A percentile compares a stretch with the other conserved stretches of the same genome.
These are phyloP conservation scores for Brassica juncea DNA, from an alignment of 345 rosid genomes.

Conservation along the genomic window DNA sequence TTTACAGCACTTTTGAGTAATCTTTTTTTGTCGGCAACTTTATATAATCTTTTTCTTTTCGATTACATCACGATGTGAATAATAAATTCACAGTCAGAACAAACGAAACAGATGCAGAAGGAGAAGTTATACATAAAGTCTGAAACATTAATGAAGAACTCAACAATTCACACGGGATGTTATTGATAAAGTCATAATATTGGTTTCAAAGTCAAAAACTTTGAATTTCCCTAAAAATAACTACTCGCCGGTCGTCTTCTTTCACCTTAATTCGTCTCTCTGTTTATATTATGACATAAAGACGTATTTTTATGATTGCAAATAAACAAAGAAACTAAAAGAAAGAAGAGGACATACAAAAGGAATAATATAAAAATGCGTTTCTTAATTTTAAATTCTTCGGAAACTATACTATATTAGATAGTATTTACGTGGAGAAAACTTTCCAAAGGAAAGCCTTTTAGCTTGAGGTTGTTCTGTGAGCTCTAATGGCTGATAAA, in stretches of 20 bases:
- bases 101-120: not conserved
- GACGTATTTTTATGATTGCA: not conserved
- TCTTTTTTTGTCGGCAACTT: too few species aligned
- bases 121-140: not conserved
- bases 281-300: conserved; percentile 16
- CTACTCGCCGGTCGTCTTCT: conserved; percentile 29
- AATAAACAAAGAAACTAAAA: not conserved
- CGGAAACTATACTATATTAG: not conserved
- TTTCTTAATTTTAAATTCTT: not conserved
- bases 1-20: not conserved
- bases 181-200: not conserved
- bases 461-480: conserved; percentile 6
- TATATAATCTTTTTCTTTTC: not conserved
- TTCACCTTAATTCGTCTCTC: conserved; percentile 20
- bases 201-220: conserved; percentile 24
- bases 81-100: not conserved
- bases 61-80: not conserved
- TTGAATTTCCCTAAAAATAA: conserved; percentile 23
- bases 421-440: not conserved
- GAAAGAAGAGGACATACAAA: not conserved
- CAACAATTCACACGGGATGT: conserved; percentile 6
- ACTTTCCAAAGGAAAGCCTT: not conserved
- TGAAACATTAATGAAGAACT: not conserved
- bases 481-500: conserved; percentile 28
- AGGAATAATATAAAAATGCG: not conserved